Evolutionary conservation across 257 asterid genomes (phyloP).

Genomic region (Cordia subcordata): DNA sequence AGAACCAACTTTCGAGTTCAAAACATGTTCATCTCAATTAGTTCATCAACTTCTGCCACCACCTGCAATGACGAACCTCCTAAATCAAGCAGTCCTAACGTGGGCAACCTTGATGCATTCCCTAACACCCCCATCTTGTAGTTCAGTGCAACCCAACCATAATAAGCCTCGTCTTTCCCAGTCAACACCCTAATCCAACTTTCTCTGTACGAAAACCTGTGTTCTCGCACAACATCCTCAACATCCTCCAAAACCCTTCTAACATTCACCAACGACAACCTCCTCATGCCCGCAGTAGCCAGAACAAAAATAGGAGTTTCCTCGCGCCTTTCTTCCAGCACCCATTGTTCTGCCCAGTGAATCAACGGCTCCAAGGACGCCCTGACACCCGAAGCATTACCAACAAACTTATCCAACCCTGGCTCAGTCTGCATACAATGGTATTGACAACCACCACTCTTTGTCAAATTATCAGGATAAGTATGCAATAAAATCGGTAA

Average conservation of each 20-base stretch:
- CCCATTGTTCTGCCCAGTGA: conserved; percentile 56
- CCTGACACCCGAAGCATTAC: conserved; percentile 43
- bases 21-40: conserved; percentile 26
- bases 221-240: conserved; percentile 40
- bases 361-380: conserved; percentile 62
- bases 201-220: conserved; percentile 40
- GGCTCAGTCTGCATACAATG: conserved; percentile 84
- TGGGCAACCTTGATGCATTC: conserved; percentile 30
- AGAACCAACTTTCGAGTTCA: conserved; percentile 49
- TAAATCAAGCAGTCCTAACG: conserved; percentile 79
- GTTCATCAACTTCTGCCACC: conserved; percentile 51
- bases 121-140: conserved; percentile 54
- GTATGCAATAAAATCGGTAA: conserved; percentile 55
- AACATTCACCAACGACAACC: conserved; percentile 38
- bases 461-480: conserved; percentile 46
- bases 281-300: conserved; percentile 89
- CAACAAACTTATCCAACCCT: conserved; percentile 65
- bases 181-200: conserved; percentile 70
- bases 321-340: conserved; percentile 42
- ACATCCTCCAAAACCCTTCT: conserved; percentile 37
- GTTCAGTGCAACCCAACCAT: conserved; percentile 78
- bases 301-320: conserved; percentile 57
- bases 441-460: conserved; percentile 50
- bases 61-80: conserved; percentile 91
- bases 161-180: conserved; percentile 84